phyloP scores from a whole-genome alignment of 2,329 filamentous ascomycete genomes.

The Ophidiomyces ophidiicola region DNA sequence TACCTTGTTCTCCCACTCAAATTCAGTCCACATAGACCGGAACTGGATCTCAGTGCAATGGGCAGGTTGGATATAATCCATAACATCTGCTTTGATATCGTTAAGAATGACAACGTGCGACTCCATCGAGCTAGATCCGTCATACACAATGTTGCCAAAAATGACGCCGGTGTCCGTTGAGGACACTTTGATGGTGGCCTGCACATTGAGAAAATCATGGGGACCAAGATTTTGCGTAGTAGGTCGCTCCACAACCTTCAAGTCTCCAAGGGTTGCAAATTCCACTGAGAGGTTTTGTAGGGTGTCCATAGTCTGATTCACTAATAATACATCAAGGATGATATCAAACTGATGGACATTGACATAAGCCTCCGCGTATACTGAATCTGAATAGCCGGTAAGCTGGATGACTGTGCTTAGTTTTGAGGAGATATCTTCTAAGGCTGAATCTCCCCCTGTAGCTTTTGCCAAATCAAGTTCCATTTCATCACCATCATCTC shows the following conservation, averaged over 20 bases:
- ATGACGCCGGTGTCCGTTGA: conserved; percentile 97
- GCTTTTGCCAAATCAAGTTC: conserved; percentile 86
- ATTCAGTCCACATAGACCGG: conserved; percentile 99
- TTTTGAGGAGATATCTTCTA: conserved; percentile 84
- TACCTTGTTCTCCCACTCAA: conserved; percentile 99
- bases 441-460: conserved; percentile 72
- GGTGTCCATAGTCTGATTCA: conserved; percentile 95
- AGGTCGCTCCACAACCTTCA: conserved; percentile 94
- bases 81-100: conserved; percentile 96
- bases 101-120: conserved; percentile 96
- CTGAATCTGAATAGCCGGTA: conserved; percentile 93
- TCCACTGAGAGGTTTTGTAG: conserved; percentile 95
- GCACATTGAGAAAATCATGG: conserved; percentile 95
- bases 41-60: conserved; percentile 96
- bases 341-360: conserved; percentile 99
- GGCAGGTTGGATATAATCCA: conserved; percentile 98
- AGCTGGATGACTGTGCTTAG: conserved; percentile 92
- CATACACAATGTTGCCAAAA: conserved; percentile 96
- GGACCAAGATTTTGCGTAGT: conserved; percentile 91
- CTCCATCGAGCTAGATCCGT: conserved; percentile 80
- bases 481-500: conserved; percentile 71
- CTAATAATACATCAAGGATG: conserved; percentile 84
- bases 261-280: conserved; percentile 92
- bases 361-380: conserved; percentile 98
- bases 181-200: conserved; percentile 96